Evolutionary conservation across 2,329 filamentous ascomycete species (phyloP).

Genomic region (Dactylella cylindrospora): DNA sequence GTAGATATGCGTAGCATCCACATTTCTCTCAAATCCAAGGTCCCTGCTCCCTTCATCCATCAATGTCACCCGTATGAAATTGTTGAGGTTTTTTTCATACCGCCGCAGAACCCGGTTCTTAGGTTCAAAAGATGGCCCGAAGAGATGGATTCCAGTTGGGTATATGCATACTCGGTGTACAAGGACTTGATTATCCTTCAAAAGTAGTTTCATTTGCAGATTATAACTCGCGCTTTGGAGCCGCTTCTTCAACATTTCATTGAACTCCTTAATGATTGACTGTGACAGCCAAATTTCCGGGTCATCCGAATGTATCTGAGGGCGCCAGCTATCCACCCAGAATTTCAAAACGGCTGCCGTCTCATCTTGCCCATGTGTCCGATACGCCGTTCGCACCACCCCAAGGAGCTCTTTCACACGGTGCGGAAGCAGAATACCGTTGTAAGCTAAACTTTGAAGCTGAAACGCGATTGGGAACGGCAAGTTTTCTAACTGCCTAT

Average conservation of each 20-base stretch:
- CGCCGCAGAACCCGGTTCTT: constrained; percentile 72
- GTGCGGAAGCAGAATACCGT: constrained; percentile 63
- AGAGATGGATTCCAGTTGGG: constrained; percentile 61
- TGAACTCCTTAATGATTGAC: constrained; percentile 54
- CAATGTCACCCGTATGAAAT: constrained; percentile 72
- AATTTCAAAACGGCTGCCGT: constrained; percentile 56
- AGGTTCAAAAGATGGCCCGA: constrained; percentile 66
- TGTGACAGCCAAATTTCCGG: constrained; percentile 57
- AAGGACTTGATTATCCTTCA: constrained; percentile 54
- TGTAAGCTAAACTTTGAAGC: constrained; percentile 64
- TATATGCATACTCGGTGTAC: constrained; percentile 63
- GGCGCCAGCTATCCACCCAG: constrained; percentile 60
- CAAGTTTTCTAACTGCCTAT: constrained; percentile 49
- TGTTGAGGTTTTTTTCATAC: constrained; percentile 62
- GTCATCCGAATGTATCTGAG: constrained; percentile 59
- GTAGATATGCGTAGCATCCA: constrained; percentile 52
- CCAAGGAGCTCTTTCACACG: constrained; percentile 57
- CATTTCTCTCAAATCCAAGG: constrained; percentile 61
- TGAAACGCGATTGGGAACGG: constrained; percentile 64
- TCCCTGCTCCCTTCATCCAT: constrained; percentile 71
- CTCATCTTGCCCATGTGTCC: neutral
- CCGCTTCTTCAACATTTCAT: constrained; percentile 35
- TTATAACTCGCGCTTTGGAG: constrained; percentile 46
- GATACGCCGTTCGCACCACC: constrained; percentile 50
- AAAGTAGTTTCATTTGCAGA: constrained; percentile 44